phyloP scores from a whole-genome alignment of 164 flowering plant genomes.

The Cinnamomum micranthum region DNA sequence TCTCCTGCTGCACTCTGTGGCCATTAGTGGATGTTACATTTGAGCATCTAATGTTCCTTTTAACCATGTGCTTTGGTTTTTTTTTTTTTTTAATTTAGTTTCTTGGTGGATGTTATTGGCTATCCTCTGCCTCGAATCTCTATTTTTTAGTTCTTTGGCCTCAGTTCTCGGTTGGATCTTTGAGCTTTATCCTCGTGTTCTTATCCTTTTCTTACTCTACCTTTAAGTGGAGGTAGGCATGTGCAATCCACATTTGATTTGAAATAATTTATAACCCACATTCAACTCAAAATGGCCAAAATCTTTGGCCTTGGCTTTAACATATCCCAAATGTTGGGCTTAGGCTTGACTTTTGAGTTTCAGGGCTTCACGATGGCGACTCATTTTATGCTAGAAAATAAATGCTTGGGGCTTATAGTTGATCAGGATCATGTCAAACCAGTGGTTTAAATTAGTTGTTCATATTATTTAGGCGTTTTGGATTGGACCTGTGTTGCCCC shows the following conservation, averaged over 20 bases:
- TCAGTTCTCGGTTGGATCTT: too few relatives aligned
- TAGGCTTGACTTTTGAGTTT: background rate
- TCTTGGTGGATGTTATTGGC: too few relatives aligned
- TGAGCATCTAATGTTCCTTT: too few relatives aligned
- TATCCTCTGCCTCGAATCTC: too few relatives aligned
- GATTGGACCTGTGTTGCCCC: background rate
- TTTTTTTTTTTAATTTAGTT: too few relatives aligned
- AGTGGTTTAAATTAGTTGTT: background rate
- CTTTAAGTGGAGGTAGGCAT: too few relatives aligned
- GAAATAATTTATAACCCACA: background rate
- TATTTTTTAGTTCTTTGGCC: too few relatives aligned
- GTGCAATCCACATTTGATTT: background rate
- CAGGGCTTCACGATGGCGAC: background rate
- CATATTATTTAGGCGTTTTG: background rate
- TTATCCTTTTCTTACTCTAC: too few relatives aligned
- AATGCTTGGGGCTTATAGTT: background rate
- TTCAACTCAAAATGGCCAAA: background rate
- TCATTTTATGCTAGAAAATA: background rate
- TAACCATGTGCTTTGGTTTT: too few relatives aligned
- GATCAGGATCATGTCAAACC: background rate
- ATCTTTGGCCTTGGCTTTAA: background rate
- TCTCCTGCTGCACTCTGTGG: too few relatives aligned
- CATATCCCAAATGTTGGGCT: background rate
- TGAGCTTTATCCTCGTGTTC: too few relatives aligned
- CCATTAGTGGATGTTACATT: too few relatives aligned